Evolutionary conservation across 176 grass and related monocot species (phyloP).

Genomic region (Cenchrus fungigraminus): DNA sequence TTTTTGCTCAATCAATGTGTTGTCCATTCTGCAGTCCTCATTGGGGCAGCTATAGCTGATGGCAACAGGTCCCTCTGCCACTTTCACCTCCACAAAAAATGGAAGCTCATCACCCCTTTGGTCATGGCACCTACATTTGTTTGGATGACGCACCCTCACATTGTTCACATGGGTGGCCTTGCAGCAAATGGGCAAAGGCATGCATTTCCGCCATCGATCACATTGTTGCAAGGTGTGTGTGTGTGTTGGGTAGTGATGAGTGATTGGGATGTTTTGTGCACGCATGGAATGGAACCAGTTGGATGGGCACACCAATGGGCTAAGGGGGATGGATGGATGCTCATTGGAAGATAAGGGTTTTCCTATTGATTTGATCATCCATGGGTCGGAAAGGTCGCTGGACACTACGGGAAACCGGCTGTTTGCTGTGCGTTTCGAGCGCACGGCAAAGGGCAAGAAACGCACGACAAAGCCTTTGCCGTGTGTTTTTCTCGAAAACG

Average conservation of each 20-base stretch:
- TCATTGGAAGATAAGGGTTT: not conserved
- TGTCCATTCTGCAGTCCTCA: conserved; percentile 24
- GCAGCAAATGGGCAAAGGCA: too few relatives aligned
- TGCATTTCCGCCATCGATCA: too few relatives aligned
- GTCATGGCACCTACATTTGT: not conserved
- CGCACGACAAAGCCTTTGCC: too few relatives aligned
- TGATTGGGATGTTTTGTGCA: conserved; percentile 24
- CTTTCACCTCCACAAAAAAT: conserved; percentile 38
- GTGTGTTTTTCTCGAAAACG: too few relatives aligned
- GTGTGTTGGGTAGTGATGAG: not conserved
- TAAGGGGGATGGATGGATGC: conserved; percentile 28
- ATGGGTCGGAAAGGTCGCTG: not conserved
- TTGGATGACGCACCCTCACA: conserved; percentile 10
- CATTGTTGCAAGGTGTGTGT: not conserved
- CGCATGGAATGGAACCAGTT: not conserved
- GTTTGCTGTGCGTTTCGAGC: too few relatives aligned
- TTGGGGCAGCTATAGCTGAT: conserved; percentile 5
- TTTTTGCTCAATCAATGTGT: conserved; percentile 25
- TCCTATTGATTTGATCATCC: not conserved
- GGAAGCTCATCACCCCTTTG: not conserved
- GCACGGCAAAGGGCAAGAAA: too few relatives aligned
- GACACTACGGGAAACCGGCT: not conserved
- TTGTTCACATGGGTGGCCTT: not conserved
- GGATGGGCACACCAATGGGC: not conserved
- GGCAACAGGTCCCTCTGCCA: not conserved